Evolutionary conservation across 208 protist genomes (phyloP).

Genomic region (Crithidia fasciculata): DNA sequence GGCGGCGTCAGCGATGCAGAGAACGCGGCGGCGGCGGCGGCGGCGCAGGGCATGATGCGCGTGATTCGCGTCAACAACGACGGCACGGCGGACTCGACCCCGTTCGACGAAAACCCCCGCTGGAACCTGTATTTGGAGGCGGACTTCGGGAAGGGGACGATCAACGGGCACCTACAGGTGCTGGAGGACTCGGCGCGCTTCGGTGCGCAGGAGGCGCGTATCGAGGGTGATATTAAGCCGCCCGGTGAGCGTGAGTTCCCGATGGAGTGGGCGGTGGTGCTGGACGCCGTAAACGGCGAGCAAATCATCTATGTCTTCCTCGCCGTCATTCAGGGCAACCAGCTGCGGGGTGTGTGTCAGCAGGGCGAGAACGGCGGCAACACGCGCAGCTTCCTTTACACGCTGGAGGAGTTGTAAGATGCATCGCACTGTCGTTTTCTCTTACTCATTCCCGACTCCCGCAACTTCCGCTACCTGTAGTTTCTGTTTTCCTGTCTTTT

Average conservation of each 20-base stretch:
- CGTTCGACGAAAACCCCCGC: constrained; percentile 82
- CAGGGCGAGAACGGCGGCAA: constrained; percentile 57
- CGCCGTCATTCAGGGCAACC: constrained; percentile 85
- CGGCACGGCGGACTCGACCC: constrained; percentile 64
- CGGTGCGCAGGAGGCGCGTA: constrained; percentile 69
- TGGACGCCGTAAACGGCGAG: constrained; percentile 57
- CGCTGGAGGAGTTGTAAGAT: constrained; percentile 80
- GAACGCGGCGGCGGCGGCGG: constrained; percentile 34
- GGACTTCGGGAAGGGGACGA: constrained; percentile 72
- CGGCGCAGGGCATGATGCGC: constrained; percentile 80
- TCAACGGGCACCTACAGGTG: constrained; percentile 75
- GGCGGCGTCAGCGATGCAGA: constrained; percentile 3
- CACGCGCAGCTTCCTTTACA: constrained; percentile 83
- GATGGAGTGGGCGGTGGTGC: constrained; percentile 86
- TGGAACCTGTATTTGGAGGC: constrained; percentile 80
- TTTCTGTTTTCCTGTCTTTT: not conserved
- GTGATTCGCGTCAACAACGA: constrained; percentile 74
- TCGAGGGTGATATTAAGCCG: constrained; percentile 85
- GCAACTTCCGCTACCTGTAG: not conserved
- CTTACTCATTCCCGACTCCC: no score
- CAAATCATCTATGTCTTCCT: constrained; percentile 84
- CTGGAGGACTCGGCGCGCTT: constrained; percentile 65
- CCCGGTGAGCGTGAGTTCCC: constrained; percentile 83
- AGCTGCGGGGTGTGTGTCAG: constrained; percentile 82
- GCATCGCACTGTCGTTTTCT: not conserved